phyloP scores from a whole-genome alignment of 2,329 filamentous ascomycete species.

The Penicillium sp. region DNA sequence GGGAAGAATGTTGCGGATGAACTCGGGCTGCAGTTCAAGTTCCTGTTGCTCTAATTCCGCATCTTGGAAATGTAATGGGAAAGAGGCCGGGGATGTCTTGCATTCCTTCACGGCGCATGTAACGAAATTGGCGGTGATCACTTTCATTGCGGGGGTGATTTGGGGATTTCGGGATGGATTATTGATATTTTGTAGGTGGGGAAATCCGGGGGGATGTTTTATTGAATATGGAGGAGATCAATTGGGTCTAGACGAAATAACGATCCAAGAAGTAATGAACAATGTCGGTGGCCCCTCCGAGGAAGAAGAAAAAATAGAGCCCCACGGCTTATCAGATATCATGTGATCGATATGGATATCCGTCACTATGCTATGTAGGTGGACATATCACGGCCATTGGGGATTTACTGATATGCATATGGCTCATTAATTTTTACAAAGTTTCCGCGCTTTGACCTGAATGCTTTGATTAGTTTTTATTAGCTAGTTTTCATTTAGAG shows the following conservation, averaged over 20 bases:
- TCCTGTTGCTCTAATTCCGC: constrained; percentile 86
- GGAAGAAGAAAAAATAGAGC: constrained; percentile 4
- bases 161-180: background rate
- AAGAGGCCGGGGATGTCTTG: constrained; percentile 75
- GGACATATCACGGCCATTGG: background rate
- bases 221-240: background rate
- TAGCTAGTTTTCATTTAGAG: background rate
- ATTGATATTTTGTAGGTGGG: background rate
- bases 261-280: background rate
- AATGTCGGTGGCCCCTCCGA: constrained; percentile 3
- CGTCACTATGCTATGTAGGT: background rate
- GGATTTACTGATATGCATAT: background rate
- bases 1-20: constrained; percentile 81
- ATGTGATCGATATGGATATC: constrained; percentile 13
- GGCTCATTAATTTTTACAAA: background rate
- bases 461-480: background rate
- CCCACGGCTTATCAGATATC: constrained; percentile 12
- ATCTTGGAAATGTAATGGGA: constrained; percentile 88
- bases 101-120: constrained; percentile 95
- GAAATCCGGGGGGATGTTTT: background rate
- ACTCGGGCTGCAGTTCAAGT: constrained; percentile 73
- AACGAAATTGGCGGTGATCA: constrained; percentile 93
- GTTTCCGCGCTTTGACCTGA: background rate
- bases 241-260: background rate
- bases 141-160: constrained; percentile 65